Base-by-base conservation (phyloP, 805 yeast species). In the Yueomyces sp. region DNA sequence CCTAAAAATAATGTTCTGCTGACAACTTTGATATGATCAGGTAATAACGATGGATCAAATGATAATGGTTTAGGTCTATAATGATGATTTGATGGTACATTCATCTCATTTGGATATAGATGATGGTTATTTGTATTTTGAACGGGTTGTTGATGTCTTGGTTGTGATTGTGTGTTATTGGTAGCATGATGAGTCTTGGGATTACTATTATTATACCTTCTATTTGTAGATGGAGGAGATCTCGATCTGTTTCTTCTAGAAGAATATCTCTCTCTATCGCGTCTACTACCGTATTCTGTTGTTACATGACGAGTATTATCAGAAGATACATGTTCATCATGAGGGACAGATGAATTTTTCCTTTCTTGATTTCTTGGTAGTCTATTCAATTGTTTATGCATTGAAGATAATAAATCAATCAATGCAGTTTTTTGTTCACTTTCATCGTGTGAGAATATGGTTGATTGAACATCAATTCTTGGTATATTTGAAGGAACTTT, bases 1-100 rank as follows among this genome's bases (percentile, higher is more conserved):
- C 97, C 97, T 47, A 92, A 79, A 56, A 92, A 92, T 46, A 92
- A 67, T 0, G 98, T 92, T 65, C 98, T 79, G 43, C 94, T 82
- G 52, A 75, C 73, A 2, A 90, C 96, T 57, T 81, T 83, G 53
- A 90, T 74, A 38, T 81, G 72, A 38, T 87, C 94, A 40, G 78
- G 76, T 2, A 94, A 92, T 45, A 87, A 65, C 9, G 74, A 64
- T 37, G 74, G 72, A 62, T 88, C 96, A 56, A 70, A 72, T 8
- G 79, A 73, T 39, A 86, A 80, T 45, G 75, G 76, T 54, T 78
- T 77, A n/a, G 81, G 80, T 63, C 94, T 77, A 62, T 67, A 83
- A 62, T 84, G 87, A 3, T 83, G 79, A 42, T 79, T 80, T 3
- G 84, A 80, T 37, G 84, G 85, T 4, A 70, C 63, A 57, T 84